Base-by-base conservation (phyloP, 2,329 filamentous ascomycete species). In the Penicillium sp. region DNA sequence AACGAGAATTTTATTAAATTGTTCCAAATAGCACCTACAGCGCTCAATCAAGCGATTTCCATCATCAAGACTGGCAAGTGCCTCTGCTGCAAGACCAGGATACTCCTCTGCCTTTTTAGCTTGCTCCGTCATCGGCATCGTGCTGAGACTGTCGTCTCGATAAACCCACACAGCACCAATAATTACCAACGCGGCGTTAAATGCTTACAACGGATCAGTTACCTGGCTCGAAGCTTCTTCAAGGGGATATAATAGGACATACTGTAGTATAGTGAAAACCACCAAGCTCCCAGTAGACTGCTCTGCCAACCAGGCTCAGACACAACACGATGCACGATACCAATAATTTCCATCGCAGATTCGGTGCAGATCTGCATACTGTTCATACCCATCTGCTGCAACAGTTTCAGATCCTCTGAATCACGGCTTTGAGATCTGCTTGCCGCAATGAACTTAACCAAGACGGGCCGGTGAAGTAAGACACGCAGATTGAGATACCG, bases 401-500 rank as follows among this genome's bases (percentile, higher is more conserved):
- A 50, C 2, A 70, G 53, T 18, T 55, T 66, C 14, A 57, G 33
- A 21, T 68, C 63, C 4, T 56, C 55, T 1, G 55, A 21, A 44
- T 60, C 55, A 5, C 36, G 28, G 33, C 65, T 44, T 16, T 28
- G 11, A 37, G 40, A 44, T 31, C 56, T 52, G 21, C 55, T 48
- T 26, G 58, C 52, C 14, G 72, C 68, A 5, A 79, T 58, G 28
- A 76, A 73, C 46, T 70, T 72, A 21, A 71, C 71, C 1, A 79
- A 65, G 9, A 77, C 62, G 7, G 73, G 73, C 2, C 77, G 68
- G 45, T 79, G 77, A 1, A 77, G 51, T 2, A 80, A 67, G 5
- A 79, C 68, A 3, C 71, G 71, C 3, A 76, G 58, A 52, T 79
- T 77, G 16, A 71, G 67, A 53, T 75, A 76, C n/a, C 77, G 70